Percentiles rank a stretch among this genome's conserved stretches.
phyloP scores from a whole-genome alignment of 352 stramenopile genomes.

The Phytopythium chamaehyphon region DNA sequence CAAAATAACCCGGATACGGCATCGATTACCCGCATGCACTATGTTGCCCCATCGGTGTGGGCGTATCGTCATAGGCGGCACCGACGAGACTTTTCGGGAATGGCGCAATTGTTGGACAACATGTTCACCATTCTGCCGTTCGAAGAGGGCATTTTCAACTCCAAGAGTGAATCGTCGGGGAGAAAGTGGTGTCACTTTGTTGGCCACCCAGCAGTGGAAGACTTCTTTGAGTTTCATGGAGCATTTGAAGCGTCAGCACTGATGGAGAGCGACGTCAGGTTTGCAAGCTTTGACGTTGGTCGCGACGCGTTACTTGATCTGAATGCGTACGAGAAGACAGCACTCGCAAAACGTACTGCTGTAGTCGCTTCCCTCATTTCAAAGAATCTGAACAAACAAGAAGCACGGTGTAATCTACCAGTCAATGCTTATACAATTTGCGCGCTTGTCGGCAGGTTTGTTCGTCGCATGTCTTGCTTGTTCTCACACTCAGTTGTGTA shows the following conservation, averaged over 20 bases:
- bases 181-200: conserved; percentile 53
- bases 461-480: background rate
- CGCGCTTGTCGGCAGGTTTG: conserved; percentile 61
- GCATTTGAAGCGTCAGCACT: conserved; percentile 18
- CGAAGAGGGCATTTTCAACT: conserved; percentile 46
- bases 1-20: conserved; percentile 16
- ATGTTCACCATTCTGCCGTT: conserved; percentile 77
- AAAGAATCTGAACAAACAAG: conserved; percentile 6
- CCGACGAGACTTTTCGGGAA: conserved; percentile 22
- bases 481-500: conserved; percentile 4
- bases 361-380: conserved; percentile 11
- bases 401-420: conserved; percentile 20
- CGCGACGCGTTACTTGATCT: conserved; percentile 27
- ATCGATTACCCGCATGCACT: conserved; percentile 52
- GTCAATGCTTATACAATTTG: conserved; percentile 45
- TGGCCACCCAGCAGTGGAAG: conserved; percentile 62
- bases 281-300: background rate
- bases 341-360: conserved; percentile 16
- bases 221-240: conserved; percentile 49
- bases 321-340: conserved; percentile 9
- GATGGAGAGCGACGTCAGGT: too few relatives aligned
- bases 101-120: conserved; percentile 41
- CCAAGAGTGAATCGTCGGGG: background rate
- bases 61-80: conserved; percentile 55
- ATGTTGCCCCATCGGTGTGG: conserved; percentile 76